Conservation (phyloP, 805 yeast genomes). For the Candida boidinii region DNA sequence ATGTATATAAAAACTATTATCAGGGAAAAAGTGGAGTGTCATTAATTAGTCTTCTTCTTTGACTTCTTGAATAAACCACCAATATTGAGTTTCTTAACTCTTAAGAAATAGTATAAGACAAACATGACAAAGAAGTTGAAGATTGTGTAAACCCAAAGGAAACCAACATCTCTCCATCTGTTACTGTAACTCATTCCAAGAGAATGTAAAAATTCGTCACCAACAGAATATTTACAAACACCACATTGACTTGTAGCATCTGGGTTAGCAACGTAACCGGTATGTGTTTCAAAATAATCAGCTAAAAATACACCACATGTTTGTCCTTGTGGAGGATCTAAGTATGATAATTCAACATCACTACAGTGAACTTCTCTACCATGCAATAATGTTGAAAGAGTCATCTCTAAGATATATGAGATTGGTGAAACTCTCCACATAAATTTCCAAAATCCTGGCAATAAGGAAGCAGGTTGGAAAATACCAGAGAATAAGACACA, state of each 20-base stretch:
- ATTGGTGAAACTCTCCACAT: constrained; percentile 71
- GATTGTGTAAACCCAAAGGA: constrained; percentile 45
- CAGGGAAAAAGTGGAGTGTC: no score
- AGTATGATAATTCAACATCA: constrained; percentile 37
- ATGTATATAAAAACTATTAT: no score
- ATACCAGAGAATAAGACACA: constrained; percentile 63
- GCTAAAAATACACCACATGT: constrained; percentile 55
- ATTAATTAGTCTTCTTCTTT: no score
- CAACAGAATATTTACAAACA: constrained; percentile 36
- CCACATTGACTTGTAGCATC: constrained; percentile 39
- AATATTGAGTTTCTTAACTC: no score
- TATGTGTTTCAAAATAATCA: constrained; percentile 23
- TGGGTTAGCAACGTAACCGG: constrained; percentile 55
- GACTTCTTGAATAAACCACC: no score
- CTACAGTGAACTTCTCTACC: constrained; percentile 43
- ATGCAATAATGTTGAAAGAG: constrained; percentile 42
- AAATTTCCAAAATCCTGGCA: constrained; percentile 82
- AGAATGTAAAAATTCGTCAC: constrained; percentile 36
- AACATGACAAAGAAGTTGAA: constrained; percentile 40
- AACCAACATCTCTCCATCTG: constrained; percentile 63
- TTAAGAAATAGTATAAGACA: constrained; percentile 23
- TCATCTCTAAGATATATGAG: constrained; percentile 56
- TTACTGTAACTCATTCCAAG: constrained; percentile 34
- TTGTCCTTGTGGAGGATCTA: constrained; percentile 48
- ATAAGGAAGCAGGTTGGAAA: constrained; percentile 42